phyloP scores from a whole-genome alignment of 2,329 filamentous ascomycete species.

The Nannizziopsis arthrosporioides region DNA sequence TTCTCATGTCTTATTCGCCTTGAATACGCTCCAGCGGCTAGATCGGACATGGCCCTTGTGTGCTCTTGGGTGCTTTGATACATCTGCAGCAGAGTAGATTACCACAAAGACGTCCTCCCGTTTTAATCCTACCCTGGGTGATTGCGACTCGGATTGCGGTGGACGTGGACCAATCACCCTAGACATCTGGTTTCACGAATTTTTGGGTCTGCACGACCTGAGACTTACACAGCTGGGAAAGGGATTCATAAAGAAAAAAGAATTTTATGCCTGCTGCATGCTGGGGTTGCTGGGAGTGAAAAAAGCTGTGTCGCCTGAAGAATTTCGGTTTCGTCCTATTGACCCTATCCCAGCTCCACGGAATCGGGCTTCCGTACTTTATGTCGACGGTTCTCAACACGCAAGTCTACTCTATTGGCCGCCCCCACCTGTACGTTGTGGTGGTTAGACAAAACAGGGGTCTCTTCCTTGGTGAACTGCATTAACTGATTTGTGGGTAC shows the following conservation, averaged over 20 bases:
- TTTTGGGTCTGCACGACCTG: slow-evolving; percentile 2
- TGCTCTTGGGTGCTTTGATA: neutral
- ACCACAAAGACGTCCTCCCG: neutral
- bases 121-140: slow-evolving; percentile 6
- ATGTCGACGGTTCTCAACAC: slow-evolving; percentile 9
- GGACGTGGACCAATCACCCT: slow-evolving; percentile 12
- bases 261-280: neutral
- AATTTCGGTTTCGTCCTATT: slow-evolving; percentile 3
- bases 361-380: slow-evolving; percentile 13
- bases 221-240: neutral
- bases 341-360: slow-evolving; percentile 13
- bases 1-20: neutral
- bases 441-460: slow-evolving; percentile 7
- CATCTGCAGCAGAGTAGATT: neutral
- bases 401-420: slow-evolving; percentile 12
- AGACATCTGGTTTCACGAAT: neutral
- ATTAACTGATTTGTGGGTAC: neutral
- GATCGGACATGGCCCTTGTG: slow-evolving; percentile 1
- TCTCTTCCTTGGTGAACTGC: slow-evolving; percentile 3
- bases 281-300: neutral
- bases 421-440: slow-evolving; percentile 5
- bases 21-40: neutral
- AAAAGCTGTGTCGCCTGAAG: neutral
- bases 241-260: neutral
- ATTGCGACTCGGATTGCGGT: slow-evolving; percentile 1